Percentiles rank a stretch among this genome's conserved stretches.
phyloP scores from a whole-genome alignment of 139 green algal species.

The Micractinium sp. region DNA sequence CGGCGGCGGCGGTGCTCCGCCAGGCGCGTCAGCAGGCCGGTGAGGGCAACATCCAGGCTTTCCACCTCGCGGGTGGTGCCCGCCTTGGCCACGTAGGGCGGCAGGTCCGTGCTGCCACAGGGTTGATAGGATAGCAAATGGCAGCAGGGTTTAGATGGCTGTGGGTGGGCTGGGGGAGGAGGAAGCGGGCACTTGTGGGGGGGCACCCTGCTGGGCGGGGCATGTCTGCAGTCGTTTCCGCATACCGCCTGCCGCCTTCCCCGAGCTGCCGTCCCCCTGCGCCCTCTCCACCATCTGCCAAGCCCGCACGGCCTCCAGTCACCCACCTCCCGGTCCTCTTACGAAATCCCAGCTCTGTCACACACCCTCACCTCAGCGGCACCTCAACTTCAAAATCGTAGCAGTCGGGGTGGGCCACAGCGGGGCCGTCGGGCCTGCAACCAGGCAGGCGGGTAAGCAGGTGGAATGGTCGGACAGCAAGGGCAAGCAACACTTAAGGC shows the following conservation, averaged over 20 bases:
- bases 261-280: too few species aligned
- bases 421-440: constrained; percentile 26
- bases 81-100: constrained; percentile 16
- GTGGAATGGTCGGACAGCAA: background rate
- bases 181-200: too few species aligned
- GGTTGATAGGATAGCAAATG: too few species aligned
- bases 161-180: too few species aligned
- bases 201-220: too few species aligned
- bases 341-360: background rate
- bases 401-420: constrained; percentile 40
- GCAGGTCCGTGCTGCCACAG: constrained; percentile 34
- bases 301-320: too few species aligned
- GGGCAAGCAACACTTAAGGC: too few species aligned
- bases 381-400: constrained; percentile 68
- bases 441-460: background rate
- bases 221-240: too few species aligned
- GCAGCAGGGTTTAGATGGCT: too few species aligned
- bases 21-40: constrained; percentile 7
- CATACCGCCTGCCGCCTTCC: too few species aligned
- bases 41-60: constrained; percentile 34
- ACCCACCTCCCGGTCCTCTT: too few species aligned
- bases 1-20: constrained; percentile 70
- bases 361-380: constrained; percentile 32
- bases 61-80: background rate
- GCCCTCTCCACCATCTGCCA: too few species aligned